Percentiles rank a stretch among this genome's conserved stretches.
phyloP scores from a whole-genome alignment of 2,329 filamentous ascomycete genomes.

The Pseudophaeomoniella oleicola region DNA sequence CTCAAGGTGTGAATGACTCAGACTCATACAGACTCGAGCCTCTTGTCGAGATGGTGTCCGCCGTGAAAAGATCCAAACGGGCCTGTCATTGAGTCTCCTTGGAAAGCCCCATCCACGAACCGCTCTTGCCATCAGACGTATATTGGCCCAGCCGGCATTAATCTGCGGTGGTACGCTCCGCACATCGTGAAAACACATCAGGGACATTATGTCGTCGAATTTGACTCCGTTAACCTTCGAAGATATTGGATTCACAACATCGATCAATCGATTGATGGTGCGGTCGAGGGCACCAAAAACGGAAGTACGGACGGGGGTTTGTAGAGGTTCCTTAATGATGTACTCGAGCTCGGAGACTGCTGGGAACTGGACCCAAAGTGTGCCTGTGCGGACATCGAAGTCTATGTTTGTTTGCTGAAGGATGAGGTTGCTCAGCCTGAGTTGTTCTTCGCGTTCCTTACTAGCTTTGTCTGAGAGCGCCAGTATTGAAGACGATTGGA shows the following conservation, averaged over 20 bases:
- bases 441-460: background rate
- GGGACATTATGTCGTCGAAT: background rate
- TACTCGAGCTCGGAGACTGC: background rate
- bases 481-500: constrained; percentile 29
- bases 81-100: no score
- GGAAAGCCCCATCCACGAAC: background rate
- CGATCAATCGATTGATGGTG: background rate
- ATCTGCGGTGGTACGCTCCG: background rate
- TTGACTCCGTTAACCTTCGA: background rate
- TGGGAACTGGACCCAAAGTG: background rate
- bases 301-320: background rate
- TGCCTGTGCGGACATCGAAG: background rate
- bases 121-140: background rate
- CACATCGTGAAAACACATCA: background rate
- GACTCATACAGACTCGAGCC: background rate
- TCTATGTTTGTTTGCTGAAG: background rate
- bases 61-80: background rate
- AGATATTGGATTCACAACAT: background rate
- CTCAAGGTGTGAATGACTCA: background rate
- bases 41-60: background rate
- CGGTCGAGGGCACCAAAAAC: background rate
- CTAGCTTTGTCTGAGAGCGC: background rate
- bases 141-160: background rate
- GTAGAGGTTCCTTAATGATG: background rate
- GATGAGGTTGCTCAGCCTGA: background rate